These are phyloP conservation scores for Sphagnum contortum DNA, from an alignment of 225 moss, liverwort and hornwort species.

Conservation along the genomic window DNA sequence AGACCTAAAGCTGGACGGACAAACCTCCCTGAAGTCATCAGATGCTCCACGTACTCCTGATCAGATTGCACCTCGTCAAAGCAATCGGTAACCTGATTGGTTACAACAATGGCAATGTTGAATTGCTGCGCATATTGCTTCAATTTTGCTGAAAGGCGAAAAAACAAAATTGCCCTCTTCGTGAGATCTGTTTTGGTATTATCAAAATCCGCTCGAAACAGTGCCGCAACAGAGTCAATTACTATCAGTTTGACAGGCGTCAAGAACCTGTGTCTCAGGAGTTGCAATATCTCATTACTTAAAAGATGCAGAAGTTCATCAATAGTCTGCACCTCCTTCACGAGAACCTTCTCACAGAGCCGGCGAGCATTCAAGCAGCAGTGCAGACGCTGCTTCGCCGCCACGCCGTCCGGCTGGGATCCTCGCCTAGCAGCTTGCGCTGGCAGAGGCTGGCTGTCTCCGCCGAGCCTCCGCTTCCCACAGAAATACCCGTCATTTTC, in stretches of 20 bases:
- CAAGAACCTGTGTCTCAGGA: slow-evolving; percentile 13
- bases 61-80: slow-evolving; percentile 7
- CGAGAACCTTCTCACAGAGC: slow-evolving; percentile 28
- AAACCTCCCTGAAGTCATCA: slow-evolving; percentile 30
- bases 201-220: slow-evolving; percentile 33
- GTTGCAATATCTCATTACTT: slow-evolving; percentile 6
- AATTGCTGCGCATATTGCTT: slow-evolving; percentile 21
- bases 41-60: not conserved
- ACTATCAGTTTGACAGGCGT: slow-evolving; percentile 39
- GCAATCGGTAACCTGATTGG: slow-evolving; percentile 33
- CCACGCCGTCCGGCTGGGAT: not conserved
- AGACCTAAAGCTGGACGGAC: slow-evolving; percentile 28
- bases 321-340: slow-evolving; percentile 25
- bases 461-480: not conserved
- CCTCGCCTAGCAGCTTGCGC: not conserved
- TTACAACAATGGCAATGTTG: slow-evolving; percentile 28
- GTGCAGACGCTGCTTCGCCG: not conserved
- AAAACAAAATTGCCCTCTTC: slow-evolving; percentile 17
- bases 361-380: slow-evolving; percentile 1
- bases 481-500: too few species aligned
- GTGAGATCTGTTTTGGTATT: slow-evolving; percentile 9
- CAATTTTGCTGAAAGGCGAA: slow-evolving; percentile 23
- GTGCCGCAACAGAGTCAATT: slow-evolving; percentile 33
- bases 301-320: slow-evolving; percentile 24
- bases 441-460: not conserved